Evolutionary conservation across 2,329 filamentous ascomycete genomes (phyloP).

Genomic region (Sporothrix luriei): DNA sequence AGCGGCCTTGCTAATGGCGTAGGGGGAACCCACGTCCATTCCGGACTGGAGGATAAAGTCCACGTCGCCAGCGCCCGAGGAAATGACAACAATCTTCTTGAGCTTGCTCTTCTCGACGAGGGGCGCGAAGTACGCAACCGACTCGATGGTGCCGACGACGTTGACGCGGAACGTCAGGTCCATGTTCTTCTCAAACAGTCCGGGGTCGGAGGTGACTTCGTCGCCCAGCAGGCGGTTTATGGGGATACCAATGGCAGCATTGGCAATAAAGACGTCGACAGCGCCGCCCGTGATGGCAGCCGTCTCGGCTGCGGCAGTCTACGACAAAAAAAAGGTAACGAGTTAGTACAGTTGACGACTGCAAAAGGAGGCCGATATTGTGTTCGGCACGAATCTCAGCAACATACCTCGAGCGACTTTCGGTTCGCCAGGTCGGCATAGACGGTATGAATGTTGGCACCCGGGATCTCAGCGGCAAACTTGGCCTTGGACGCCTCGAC

Average conservation of each 20-base stretch:
- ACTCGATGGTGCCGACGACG: conserved; percentile 55
- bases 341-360: not conserved
- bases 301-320: conserved; percentile 39
- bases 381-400: not conserved
- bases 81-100: conserved; percentile 60
- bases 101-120: conserved; percentile 52
- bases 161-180: conserved; percentile 50
- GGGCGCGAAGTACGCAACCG: conserved; percentile 57
- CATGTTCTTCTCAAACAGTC: conserved; percentile 45
- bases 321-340: not conserved
- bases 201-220: conserved; percentile 33
- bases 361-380: not conserved
- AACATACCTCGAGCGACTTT: conserved; percentile 44
- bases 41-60: conserved; percentile 47
- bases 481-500: conserved; percentile 50
- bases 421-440: conserved; percentile 50
- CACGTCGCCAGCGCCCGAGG: conserved; percentile 52
- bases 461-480: conserved; percentile 46
- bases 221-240: conserved; percentile 43
- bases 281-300: conserved; percentile 45
- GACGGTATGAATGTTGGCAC: conserved; percentile 51
- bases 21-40: conserved; percentile 47
- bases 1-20: conserved; percentile 56
- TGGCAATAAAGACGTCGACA: conserved; percentile 58
- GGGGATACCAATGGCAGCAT: conserved; percentile 47